Conservation (phyloP, 2,329 filamentous ascomycete species). For the Hypoxylon sp. region DNA sequence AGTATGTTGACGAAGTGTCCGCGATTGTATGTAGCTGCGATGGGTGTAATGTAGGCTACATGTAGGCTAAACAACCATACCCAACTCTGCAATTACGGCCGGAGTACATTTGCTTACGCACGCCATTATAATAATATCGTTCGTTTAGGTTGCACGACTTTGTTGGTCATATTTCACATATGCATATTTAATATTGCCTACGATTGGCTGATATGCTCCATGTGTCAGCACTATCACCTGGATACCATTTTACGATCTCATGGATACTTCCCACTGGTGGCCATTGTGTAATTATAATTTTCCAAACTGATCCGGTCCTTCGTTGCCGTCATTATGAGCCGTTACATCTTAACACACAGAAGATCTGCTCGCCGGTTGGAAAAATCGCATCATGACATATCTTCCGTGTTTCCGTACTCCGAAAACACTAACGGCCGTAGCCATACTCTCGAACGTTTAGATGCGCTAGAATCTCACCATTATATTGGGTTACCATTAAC, state of each 20-base stretch:
- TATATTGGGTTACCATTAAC: constrained; percentile 3
- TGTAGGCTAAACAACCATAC: neutral
- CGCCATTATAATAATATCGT: constrained; percentile 2
- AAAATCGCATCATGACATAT: neutral
- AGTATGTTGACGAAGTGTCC: neutral
- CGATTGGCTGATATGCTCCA: constrained; percentile 20
- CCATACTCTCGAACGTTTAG: constrained; percentile 3
- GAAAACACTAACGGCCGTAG: neutral
- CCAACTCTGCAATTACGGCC: neutral
- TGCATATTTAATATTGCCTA: constrained; percentile 21
- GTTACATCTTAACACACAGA: neutral
- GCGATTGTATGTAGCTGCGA: constrained; percentile 10
- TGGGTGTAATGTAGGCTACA: constrained; percentile 13
- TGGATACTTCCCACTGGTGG: neutral
- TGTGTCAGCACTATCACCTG: constrained; percentile 29
- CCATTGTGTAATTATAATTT: constrained; percentile 4
- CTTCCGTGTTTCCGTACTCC: constrained; percentile 5
- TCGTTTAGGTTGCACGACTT: constrained; percentile 10
- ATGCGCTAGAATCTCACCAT: constrained; percentile 7
- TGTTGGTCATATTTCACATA: constrained; percentile 31
- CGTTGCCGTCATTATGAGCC: neutral
- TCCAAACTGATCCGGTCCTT: neutral
- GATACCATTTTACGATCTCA: constrained; percentile 10
- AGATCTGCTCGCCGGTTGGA: neutral
- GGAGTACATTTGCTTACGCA: constrained; percentile 2